Conservation (phyloP, 2,329 filamentous ascomycete species). For the Exserohilum turcica region DNA sequence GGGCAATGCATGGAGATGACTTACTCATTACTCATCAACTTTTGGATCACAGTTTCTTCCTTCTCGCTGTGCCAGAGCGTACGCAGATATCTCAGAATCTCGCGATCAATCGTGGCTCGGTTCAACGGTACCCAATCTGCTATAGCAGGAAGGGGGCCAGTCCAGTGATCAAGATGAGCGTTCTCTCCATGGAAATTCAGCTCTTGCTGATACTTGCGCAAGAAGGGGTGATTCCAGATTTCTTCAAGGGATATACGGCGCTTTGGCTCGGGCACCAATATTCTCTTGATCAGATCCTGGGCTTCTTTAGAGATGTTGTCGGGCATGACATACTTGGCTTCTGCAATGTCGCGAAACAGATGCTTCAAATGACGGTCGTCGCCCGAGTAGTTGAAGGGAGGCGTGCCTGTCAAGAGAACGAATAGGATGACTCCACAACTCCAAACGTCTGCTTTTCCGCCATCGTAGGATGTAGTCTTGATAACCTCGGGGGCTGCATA, state of each 20-base stretch:
- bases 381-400: conserved; percentile 71
- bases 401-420: conserved; percentile 79
- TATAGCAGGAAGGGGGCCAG: conserved; percentile 61
- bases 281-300: conserved; percentile 75
- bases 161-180: conserved; percentile 56
- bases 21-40: conserved; percentile 61
- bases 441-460: conserved; percentile 90
- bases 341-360: conserved; percentile 65
- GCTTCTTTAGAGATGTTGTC: conserved; percentile 67
- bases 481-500: conserved; percentile 95
- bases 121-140: conserved; percentile 67
- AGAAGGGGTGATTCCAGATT: conserved; percentile 86
- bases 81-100: conserved; percentile 82
- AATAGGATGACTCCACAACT: conserved; percentile 79
- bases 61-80: conserved; percentile 89
- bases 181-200: conserved; percentile 69
- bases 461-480: conserved; percentile 75
- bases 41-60: conserved; percentile 71
- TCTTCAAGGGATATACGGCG: conserved; percentile 77
- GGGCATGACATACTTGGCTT: conserved; percentile 56
- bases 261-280: conserved; percentile 78
- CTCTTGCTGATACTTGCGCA: conserved; percentile 76
- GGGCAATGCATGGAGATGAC: conserved; percentile 6
- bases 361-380: conserved; percentile 60
- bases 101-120: conserved; percentile 73